phyloP scores from a whole-genome alignment of 495 filamentous ascomycete genomes.

The Echria macrotheca region DNA sequence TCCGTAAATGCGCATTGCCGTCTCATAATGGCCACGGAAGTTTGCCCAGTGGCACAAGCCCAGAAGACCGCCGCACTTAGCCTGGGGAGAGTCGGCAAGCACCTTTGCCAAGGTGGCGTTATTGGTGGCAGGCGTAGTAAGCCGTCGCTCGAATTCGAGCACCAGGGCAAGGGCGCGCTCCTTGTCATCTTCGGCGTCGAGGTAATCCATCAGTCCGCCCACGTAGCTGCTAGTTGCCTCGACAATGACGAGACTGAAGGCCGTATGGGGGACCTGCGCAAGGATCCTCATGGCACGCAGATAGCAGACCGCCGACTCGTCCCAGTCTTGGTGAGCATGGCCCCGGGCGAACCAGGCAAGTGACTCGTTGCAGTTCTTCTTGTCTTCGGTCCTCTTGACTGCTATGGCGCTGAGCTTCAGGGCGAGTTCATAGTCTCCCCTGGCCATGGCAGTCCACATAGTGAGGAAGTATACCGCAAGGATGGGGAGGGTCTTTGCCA shows the following conservation, averaged over 20 bases:
- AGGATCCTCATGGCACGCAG: neutral
- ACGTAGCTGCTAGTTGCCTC: neutral
- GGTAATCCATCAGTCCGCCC: neutral
- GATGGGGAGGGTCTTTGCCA: neutral
- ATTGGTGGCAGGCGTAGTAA: neutral
- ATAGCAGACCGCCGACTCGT: neutral
- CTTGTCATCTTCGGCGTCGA: neutral
- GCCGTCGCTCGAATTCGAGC: neutral
- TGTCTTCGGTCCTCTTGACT: neutral
- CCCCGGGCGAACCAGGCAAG: neutral
- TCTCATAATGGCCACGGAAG: neutral
- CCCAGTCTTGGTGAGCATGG: neutral
- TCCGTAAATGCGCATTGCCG: neutral
- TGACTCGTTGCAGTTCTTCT: neutral
- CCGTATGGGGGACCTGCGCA: neutral
- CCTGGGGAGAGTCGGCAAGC: neutral
- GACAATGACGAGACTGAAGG: neutral
- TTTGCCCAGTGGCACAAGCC: neutral
- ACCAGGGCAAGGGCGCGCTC: neutral
- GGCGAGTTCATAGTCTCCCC: neutral
- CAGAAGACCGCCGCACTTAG: neutral
- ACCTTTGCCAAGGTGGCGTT: neutral
- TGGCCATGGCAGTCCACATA: neutral
- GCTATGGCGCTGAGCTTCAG: neutral
- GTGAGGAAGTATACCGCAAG: neutral